Percentiles rank a stretch among this genome's conserved stretches.
Evolutionary conservation across 2,329 filamentous ascomycete genomes (phyloP).

Genomic region (Torrubiella hemipterigena): DNA sequence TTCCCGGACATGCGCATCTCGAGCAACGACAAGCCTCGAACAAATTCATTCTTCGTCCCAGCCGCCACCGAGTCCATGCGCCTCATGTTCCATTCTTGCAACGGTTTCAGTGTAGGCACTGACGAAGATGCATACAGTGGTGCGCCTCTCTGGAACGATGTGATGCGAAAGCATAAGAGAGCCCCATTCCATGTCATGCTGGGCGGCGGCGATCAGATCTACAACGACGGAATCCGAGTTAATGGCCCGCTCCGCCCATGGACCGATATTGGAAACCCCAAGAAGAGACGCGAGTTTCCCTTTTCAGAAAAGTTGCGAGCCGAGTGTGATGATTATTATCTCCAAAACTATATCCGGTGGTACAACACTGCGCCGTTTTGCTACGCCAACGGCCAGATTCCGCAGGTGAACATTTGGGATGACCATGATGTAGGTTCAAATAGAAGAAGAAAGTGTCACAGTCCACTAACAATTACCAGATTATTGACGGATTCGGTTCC

Average conservation of each 20-base stretch:
- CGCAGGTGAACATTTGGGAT: conserved; percentile 96
- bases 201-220: conserved; percentile 90
- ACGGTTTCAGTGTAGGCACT: conserved; percentile 84
- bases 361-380: conserved; percentile 78
- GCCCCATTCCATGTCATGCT: conserved; percentile 91
- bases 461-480: conserved; percentile 41
- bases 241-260: conserved; percentile 70
- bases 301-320: conserved; percentile 71
- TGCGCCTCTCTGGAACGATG: conserved; percentile 90
- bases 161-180: conserved; percentile 67
- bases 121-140: conserved; percentile 81
- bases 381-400: conserved; percentile 77
- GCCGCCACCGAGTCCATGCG: conserved; percentile 81
- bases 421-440: conserved; percentile 61
- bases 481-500: conserved; percentile 86
- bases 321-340: conserved; percentile 81
- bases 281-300: conserved; percentile 65
- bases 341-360: conserved; percentile 79
- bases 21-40: conserved; percentile 40
- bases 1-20: conserved; percentile 55
- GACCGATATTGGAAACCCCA: conserved; percentile 73
- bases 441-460: background rate
- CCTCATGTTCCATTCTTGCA: conserved; percentile 97
- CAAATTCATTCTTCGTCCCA: conserved; percentile 75
- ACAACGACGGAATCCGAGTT: conserved; percentile 87